Percentiles rank a stretch among this genome's conserved stretches.
phyloP scores from a whole-genome alignment of 2,329 filamentous ascomycete genomes.

The Fusarium sp. region DNA sequence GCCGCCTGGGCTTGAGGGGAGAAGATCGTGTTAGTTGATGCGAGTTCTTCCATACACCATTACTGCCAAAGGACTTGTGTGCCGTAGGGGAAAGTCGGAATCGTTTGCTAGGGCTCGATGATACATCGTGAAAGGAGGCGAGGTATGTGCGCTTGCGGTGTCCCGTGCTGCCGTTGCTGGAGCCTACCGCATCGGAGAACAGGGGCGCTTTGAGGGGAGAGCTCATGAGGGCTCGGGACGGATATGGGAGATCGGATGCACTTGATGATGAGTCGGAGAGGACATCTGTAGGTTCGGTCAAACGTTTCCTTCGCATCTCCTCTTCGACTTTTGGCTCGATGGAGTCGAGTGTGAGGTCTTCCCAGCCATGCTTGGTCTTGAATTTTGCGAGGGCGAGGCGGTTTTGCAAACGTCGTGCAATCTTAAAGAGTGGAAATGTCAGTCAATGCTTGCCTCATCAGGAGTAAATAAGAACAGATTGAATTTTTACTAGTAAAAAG shows the following conservation, averaged over 20 bases:
- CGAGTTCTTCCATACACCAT: slow-evolving; percentile 78
- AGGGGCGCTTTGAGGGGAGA: slow-evolving; percentile 85
- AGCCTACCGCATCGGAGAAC: slow-evolving; percentile 84
- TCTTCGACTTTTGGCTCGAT: slow-evolving; percentile 88
- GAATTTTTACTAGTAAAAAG: not conserved
- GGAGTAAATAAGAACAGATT: not conserved
- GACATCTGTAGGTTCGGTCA: slow-evolving; percentile 72
- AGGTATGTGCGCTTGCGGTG: slow-evolving; percentile 73
- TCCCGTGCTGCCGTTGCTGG: slow-evolving; percentile 73
- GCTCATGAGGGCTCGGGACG: slow-evolving; percentile 76
- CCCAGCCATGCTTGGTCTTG: slow-evolving; percentile 96
- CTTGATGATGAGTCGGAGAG: slow-evolving; percentile 89
- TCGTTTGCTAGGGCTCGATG: slow-evolving; percentile 73
- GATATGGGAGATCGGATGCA: slow-evolving; percentile 80
- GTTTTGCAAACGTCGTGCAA: slow-evolving; percentile 91
- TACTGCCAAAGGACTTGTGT: slow-evolving; percentile 64
- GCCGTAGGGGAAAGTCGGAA: slow-evolving; percentile 70
- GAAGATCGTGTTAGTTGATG: slow-evolving; percentile 86
- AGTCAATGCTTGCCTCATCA: slow-evolving; percentile 11
- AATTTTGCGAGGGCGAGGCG: slow-evolving; percentile 95
- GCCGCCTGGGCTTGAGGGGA: slow-evolving; percentile 80
- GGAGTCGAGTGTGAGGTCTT: slow-evolving; percentile 85
- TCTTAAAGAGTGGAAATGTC: slow-evolving; percentile 63
- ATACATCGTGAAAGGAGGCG: slow-evolving; percentile 64
- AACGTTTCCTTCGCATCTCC: slow-evolving; percentile 78